A percentile compares a stretch with the other conserved stretches of the same genome.
Evolutionary conservation across 73 alveolate genomes (phyloP).

Genomic region (Paramecium biaurelia): DNA sequence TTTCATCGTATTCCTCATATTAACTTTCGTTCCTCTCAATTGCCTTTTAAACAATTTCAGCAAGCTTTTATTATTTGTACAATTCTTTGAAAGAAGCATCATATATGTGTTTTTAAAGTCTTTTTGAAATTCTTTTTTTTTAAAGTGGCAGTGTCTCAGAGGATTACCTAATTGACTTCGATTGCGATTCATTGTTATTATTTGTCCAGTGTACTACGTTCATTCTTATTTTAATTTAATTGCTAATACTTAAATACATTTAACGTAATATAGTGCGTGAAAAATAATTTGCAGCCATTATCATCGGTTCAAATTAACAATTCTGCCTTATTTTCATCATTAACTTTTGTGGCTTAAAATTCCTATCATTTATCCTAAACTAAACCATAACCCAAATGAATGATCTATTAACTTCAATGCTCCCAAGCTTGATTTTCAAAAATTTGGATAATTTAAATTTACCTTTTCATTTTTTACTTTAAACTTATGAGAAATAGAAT

Average conservation of each 20-base stretch:
- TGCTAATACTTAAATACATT: background rate
- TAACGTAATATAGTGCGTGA: background rate
- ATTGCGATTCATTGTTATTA: background rate
- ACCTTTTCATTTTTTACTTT: background rate
- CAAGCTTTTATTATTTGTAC: background rate
- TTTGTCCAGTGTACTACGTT: background rate
- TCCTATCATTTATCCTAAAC: background rate
- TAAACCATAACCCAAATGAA: background rate
- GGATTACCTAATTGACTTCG: background rate
- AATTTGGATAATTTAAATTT: background rate
- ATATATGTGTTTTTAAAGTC: background rate
- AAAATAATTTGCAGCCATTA: constrained; percentile 6
- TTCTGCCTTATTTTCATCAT: background rate
- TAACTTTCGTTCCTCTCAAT: background rate
- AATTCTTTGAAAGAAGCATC: constrained; percentile 15
- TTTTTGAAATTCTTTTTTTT: background rate
- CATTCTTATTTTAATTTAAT: background rate
- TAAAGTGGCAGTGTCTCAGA: background rate
- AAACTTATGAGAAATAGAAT: background rate
- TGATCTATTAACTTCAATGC: background rate
- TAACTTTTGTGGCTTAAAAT: background rate
- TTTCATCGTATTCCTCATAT: background rate
- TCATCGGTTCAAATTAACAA: background rate
- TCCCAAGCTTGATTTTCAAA: background rate
- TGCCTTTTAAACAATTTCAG: background rate